Evolutionary conservation across 139 green algal species (phyloP), one percentile per base, ranked within the genome.

Genomic region (Chlorella sorokiniana): DNA sequence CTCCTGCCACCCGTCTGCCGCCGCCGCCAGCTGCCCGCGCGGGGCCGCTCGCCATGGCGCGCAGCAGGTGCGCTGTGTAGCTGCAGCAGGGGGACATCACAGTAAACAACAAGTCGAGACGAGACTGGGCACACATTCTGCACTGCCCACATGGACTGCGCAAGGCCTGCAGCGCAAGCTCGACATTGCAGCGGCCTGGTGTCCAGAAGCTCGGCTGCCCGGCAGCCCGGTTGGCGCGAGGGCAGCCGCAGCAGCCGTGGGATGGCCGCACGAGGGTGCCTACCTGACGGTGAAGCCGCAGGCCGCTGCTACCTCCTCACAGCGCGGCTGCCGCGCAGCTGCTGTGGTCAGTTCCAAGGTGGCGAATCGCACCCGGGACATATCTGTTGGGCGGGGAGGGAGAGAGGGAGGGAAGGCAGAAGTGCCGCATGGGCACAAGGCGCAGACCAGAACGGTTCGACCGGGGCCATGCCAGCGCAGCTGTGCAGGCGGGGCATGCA

Each of bases 241-340:
- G n/a, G n/a, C n/a, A n/a, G n/a, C n/a, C n/a, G n/a, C n/a, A n/a
- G n/a, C n/a, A n/a, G n/a, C n/a, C n/a, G n/a, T n/a, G n/a, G n/a
- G n/a, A n/a, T n/a, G n/a, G n/a, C n/a, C n/a, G n/a, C n/a, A n/a
- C n/a, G n/a, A n/a, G n/a, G n/a, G n/a, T 65, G 56, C 56, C 6
- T 22, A 78, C 71, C 37, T 65, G 22, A 52, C 18, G 2, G 48
- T 68, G 35, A 78, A 65, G 71, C 51, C 48, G 71, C 71, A 78
- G 71, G 23, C 6, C 1, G 51, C 5, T 6, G 71, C 71, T 22
- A 78, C 37, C 0, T 56, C 51, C 22, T 44, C 51, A 5, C 10
- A 22, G 48, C 20, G 18, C 4, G 71, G 71, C 51, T 63, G 31
- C 22, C 31, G 33, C 5, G 31, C 33, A 22, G 51, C 33, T 51